Evolutionary conservation across 2,329 filamentous ascomycete species (phyloP), one percentile per base, ranked within the genome.

Genomic region (Penicillium occitanis): DNA sequence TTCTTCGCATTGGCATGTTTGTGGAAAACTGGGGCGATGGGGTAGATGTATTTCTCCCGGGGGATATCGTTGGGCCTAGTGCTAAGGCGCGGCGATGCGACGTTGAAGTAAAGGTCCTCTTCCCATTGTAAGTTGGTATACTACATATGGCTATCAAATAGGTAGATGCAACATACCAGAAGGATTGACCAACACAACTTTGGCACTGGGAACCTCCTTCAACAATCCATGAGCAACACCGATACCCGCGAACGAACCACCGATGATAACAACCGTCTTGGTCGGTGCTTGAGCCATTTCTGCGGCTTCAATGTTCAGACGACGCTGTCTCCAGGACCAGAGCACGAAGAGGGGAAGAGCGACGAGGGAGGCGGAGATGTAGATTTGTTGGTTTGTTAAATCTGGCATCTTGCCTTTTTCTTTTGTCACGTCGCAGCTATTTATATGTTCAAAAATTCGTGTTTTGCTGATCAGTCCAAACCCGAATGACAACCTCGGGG

Each of bases 181-280:
- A 5, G 83, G 82, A 61, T 82, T 80, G 66, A 88, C 78, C 46
- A 86, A 74, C 66, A 82, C 81, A 57, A 87, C 75, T 63, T 83
- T 83, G 72, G 74, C 63, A n/a, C 63, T 60, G 22, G 76, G 66
- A 57, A 72, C 70, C 51, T 70, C 69, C 64, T 75, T 76, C 50
- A 77, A 69, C 61, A 78, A 69, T 40, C 70, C 69, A 65, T 77
- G 73, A 14, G 76, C 74, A 13, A 71, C 70, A 13, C 62, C 65
- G 19, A 76, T 67, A 33, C 73, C 76, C 22, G 72, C 72, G 65
- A 72, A 77, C 25, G 73, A 75, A 59, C 70, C 74, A 44, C 76
- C 76, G 28, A 78, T 70, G 51, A 78, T 71, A 48, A 77, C 72
- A 40, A 78, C 64, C 0, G 65, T 67, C 44, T 63, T 66, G 14